Evolutionary conservation across 2,329 filamentous ascomycete genomes (phyloP).

Genomic region (Basipetospora chlamydospora): DNA sequence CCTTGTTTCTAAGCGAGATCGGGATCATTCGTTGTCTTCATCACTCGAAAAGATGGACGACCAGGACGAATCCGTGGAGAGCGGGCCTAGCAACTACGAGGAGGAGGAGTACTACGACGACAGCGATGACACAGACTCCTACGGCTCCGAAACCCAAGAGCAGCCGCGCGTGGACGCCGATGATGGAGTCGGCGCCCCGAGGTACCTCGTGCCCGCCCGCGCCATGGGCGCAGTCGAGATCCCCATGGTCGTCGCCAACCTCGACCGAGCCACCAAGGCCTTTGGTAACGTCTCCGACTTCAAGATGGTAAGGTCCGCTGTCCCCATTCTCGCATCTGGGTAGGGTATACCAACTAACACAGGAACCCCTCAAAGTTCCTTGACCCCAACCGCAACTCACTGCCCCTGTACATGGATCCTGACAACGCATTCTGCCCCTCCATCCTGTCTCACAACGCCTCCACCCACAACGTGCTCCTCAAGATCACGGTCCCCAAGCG

Average conservation of each 20-base stretch:
- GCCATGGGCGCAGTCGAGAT: slow-evolving; percentile 26
- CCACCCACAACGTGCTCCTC: slow-evolving; percentile 71
- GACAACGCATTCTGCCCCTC: slow-evolving; percentile 68
- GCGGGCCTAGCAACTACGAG: too few species aligned
- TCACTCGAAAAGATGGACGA: too few species aligned
- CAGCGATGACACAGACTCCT: background rate
- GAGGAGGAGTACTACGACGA: slow-evolving; percentile 1
- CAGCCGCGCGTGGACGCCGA: background rate
- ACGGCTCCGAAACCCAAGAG: background rate
- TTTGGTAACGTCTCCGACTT: slow-evolving; percentile 25
- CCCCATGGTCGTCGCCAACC: slow-evolving; percentile 26
- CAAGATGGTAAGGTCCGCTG: slow-evolving; percentile 19
- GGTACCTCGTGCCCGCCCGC: slow-evolving; percentile 17
- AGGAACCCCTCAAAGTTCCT: slow-evolving; percentile 22
- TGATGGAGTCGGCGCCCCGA: slow-evolving; percentile 6
- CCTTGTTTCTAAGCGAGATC: too few species aligned
- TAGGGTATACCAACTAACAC: too few species aligned
- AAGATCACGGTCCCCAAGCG: slow-evolving; percentile 76
- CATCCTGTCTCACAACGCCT: slow-evolving; percentile 59
- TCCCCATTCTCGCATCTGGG: background rate
- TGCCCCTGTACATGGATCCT: slow-evolving; percentile 63
- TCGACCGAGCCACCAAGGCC: slow-evolving; percentile 26
- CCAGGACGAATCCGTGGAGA: background rate
- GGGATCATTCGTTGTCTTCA: too few species aligned
- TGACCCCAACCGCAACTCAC: slow-evolving; percentile 32